phyloP scores from a whole-genome alignment of 2,329 filamentous ascomycete species.

The Trichophyton simii region DNA sequence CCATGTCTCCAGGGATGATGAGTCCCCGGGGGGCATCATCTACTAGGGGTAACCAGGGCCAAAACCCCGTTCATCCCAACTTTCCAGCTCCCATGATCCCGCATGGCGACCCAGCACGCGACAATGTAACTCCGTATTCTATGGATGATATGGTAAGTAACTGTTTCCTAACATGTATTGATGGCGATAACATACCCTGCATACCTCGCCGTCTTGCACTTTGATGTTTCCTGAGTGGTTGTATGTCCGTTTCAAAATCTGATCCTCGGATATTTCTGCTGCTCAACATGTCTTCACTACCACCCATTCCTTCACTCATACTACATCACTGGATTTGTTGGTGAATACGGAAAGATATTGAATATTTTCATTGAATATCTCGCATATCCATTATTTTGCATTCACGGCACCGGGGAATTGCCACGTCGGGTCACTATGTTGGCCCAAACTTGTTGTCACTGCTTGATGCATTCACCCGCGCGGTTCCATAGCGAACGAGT shows the following conservation, averaged over 20 bases:
- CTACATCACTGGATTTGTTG: neutral
- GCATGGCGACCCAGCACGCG: neutral
- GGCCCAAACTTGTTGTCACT: neutral
- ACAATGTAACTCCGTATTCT: neutral
- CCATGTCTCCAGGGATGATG: neutral
- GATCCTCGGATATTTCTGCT: neutral
- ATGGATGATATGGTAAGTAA: neutral
- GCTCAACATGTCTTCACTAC: neutral
- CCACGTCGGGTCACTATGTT: neutral
- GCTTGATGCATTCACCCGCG: constrained; percentile 1
- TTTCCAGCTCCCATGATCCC: neutral
- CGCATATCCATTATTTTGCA: neutral
- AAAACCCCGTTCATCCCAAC: neutral
- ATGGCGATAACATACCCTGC: neutral
- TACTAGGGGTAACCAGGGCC: neutral
- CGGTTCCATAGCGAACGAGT: neutral
- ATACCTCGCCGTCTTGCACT: neutral
- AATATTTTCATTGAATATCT: neutral
- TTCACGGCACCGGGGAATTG: neutral
- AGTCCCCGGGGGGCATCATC: neutral
- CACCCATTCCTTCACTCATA: neutral
- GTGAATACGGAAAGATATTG: neutral
- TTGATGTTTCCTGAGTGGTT: neutral
- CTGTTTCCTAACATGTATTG: neutral
- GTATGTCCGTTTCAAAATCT: neutral